A percentile compares a stretch with the other conserved stretches of the same genome.
Conservation (phyloP, 2,329 filamentous ascomycete species). For the Diaporthe caulivora region DNA sequence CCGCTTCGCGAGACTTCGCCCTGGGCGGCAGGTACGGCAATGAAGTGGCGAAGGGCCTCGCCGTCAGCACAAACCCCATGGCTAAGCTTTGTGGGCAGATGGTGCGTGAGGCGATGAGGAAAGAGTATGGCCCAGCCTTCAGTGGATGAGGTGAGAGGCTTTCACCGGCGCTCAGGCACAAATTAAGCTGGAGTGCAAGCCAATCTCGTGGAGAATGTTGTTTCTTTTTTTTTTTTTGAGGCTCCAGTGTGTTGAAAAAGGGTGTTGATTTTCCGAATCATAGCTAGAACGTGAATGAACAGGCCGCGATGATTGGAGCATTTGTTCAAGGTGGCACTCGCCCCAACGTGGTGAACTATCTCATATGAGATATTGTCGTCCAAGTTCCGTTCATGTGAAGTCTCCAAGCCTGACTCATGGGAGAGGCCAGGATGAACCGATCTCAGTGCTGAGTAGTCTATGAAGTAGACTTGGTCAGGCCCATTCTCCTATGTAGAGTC, state of each 20-base stretch:
- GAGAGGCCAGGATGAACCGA: background rate
- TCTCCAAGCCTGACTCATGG: background rate
- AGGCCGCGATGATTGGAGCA: background rate
- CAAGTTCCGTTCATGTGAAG: background rate
- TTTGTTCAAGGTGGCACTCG: background rate
- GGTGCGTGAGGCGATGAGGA: slow-evolving; percentile 77
- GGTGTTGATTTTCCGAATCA: background rate
- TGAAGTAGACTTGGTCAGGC: slow-evolving; percentile 36
- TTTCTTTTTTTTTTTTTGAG: no score
- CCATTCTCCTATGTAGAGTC: slow-evolving; percentile 43
- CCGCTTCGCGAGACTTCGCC: slow-evolving; percentile 73
- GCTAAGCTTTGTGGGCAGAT: slow-evolving; percentile 79
- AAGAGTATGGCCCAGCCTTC: slow-evolving; percentile 71
- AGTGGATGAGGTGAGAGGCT: slow-evolving; percentile 15
- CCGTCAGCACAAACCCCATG: slow-evolving; percentile 75
- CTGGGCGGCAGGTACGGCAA: slow-evolving; percentile 75
- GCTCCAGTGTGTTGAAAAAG: background rate
- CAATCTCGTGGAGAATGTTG: no score
- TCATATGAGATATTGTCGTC: background rate
- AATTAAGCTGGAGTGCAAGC: background rate
- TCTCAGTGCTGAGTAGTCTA: background rate
- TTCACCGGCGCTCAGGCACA: background rate
- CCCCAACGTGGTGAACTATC: background rate
- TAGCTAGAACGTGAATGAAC: background rate
- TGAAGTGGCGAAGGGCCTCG: slow-evolving; percentile 73